A percentile compares a stretch with the other conserved stretches of the same genome.
Conservation (phyloP, 2,329 filamentous ascomycete genomes). For the Xenoacremonium recifei region DNA sequence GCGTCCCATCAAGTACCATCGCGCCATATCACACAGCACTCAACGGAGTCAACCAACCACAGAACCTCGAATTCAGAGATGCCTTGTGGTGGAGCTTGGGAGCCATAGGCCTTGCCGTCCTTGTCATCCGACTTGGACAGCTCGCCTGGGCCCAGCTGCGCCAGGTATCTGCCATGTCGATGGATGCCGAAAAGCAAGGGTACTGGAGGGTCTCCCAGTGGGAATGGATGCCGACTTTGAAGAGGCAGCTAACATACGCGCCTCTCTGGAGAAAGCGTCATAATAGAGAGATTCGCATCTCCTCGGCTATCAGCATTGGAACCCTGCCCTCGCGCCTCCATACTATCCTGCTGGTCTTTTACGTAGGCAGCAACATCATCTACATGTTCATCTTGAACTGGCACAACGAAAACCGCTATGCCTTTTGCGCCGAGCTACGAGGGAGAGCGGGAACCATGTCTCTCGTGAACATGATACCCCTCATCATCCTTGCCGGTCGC, state of each 20-base stretch:
- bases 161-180: conserved; percentile 58
- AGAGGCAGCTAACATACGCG: conserved; percentile 60
- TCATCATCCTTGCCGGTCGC: conserved; percentile 83
- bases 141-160: conserved; percentile 56
- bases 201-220: conserved; percentile 61
- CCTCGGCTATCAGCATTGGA: conserved; percentile 57
- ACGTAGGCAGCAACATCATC: conserved; percentile 58
- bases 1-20: conserved; percentile 46
- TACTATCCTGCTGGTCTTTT: conserved; percentile 53
- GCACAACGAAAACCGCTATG: conserved; percentile 54
- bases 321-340: conserved; percentile 67
- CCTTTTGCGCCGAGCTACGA: conserved; percentile 77
- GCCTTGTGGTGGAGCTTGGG: conserved; percentile 61
- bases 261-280: conserved; percentile 65
- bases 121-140: conserved; percentile 53
- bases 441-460: conserved; percentile 83
- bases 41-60: conserved; percentile 58
- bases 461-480: conserved; percentile 86
- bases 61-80: conserved; percentile 57
- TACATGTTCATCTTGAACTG: conserved; percentile 65
- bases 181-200: conserved; percentile 48
- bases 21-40: conserved; percentile 55
- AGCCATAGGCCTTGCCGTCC: conserved; percentile 51
- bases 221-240: conserved; percentile 60
- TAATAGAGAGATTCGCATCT: conserved; percentile 64